A percentile compares a stretch with the other conserved stretches of the same genome.
Evolutionary conservation across 2,329 filamentous ascomycete species (phyloP).

Genomic region (Scedosporium boydii): DNA sequence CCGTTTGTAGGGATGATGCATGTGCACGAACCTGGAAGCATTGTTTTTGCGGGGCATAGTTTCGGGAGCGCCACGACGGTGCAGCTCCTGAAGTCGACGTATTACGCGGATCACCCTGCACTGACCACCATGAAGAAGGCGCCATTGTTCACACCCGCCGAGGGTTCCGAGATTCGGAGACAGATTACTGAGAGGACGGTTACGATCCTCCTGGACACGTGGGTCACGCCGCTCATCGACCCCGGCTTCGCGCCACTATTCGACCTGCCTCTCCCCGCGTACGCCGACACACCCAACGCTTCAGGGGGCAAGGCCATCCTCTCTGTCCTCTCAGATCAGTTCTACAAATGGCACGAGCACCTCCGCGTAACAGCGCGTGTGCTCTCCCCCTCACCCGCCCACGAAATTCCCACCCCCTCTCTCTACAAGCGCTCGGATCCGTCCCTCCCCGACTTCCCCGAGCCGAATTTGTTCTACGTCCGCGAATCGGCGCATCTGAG

Average conservation of each 20-base stretch:
- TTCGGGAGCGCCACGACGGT: slow-evolving; percentile 68
- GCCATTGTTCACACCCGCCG: slow-evolving; percentile 52
- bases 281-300: slow-evolving; percentile 39
- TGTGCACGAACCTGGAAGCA: slow-evolving; percentile 60
- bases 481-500: slow-evolving; percentile 66
- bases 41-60: slow-evolving; percentile 71
- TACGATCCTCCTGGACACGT: slow-evolving; percentile 67
- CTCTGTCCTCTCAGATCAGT: slow-evolving; percentile 65
- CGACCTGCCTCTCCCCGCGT: slow-evolving; percentile 64
- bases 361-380: slow-evolving; percentile 58
- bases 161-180: slow-evolving; percentile 42
- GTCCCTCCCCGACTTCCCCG: slow-evolving; percentile 22
- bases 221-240: slow-evolving; percentile 64
- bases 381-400: slow-evolving; percentile 47
- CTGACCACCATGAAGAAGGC: slow-evolving; percentile 33
- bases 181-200: slow-evolving; percentile 63
- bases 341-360: slow-evolving; percentile 70
- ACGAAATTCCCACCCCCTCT: slow-evolving; percentile 28
- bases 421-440: slow-evolving; percentile 33
- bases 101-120: slow-evolving; percentile 47
- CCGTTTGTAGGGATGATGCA: slow-evolving; percentile 55
- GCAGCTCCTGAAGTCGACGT: slow-evolving; percentile 72
- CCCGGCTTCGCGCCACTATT: slow-evolving; percentile 54
- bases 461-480: slow-evolving; percentile 68
- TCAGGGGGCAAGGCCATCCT: slow-evolving; percentile 52